phyloP scores from a whole-genome alignment of 805 yeast genomes.

The Grigorovia jiainica region DNA sequence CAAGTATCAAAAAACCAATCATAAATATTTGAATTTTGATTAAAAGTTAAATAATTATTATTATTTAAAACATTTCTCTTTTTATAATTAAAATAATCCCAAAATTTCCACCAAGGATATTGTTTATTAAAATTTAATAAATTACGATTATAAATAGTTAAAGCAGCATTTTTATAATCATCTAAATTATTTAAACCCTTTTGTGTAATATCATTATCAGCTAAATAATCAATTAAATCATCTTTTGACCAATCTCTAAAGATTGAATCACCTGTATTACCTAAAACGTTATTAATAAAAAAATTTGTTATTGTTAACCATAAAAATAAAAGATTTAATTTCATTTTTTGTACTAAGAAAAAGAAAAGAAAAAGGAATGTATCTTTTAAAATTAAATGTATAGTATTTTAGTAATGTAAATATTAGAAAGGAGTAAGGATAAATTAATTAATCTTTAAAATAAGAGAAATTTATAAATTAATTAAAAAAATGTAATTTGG shows the following conservation, averaged over 20 bases:
- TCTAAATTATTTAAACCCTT: constrained; percentile 13
- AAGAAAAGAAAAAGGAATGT: background rate
- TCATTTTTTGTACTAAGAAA: background rate
- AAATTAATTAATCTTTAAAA: too few relatives aligned
- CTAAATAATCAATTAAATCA: constrained; percentile 29
- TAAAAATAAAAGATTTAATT: background rate
- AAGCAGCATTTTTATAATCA: constrained; percentile 18
- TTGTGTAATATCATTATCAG: constrained; percentile 24
- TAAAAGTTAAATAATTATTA: background rate
- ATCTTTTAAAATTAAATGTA: too few relatives aligned
- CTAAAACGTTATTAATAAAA: background rate
- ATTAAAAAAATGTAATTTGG: too few relatives aligned
- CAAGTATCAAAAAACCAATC: constrained; percentile 49
- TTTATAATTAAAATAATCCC: constrained; percentile 10
- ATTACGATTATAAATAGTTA: background rate
- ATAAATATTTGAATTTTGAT: constrained; percentile 9
- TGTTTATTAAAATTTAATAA: constrained; percentile 1
- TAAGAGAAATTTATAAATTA: too few relatives aligned
- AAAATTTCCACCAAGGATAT: constrained; percentile 26
- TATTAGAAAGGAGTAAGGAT: too few relatives aligned
- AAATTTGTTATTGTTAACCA: background rate
- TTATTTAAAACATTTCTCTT: background rate
- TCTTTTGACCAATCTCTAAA: constrained; percentile 27
- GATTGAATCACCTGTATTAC: background rate
- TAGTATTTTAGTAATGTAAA: too few relatives aligned